Evolutionary conservation across 2,329 filamentous ascomycete species (phyloP), one percentile per base, ranked within the genome.

Genomic region (Laburnicola sp.): DNA sequence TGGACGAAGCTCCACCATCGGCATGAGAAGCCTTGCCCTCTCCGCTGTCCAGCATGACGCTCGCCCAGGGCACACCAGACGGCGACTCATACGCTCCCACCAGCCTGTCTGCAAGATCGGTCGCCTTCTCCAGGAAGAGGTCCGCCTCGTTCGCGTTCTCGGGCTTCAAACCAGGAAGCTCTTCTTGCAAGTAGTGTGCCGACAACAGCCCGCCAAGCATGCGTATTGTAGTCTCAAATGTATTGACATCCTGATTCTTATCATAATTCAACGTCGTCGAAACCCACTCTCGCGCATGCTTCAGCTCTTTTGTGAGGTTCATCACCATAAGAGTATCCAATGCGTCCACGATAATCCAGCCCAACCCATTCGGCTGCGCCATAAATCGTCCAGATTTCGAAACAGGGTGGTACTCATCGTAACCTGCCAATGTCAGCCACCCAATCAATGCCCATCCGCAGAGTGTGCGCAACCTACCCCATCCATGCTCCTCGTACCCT

Each of bases 311-410:
- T 10, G 93, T 97, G 58, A 96, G 80, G 72, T 97, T 97, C 94
- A 99, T 99, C 54, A 99, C 80, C 77, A 99, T 99, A 81, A 97
- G 83, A 0, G 94, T 99, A 73, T 99, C 94, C 57, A 99, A 78
- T 9, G 93, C 86, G 75, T 99, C 94, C 50, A 99, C 87, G 56
- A 99, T 97, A 66, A 97, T 97, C 94, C 95, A 99, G 27, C 94
- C 94, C 74, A 99, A 81, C 25, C 93, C 94, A 56, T 90, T 86
- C 3, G 87, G 69, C 41, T 73, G 82, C 5, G 91, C 86, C 93
- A 99, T 97, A 64, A 94, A 86, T 45, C 80, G 80, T 43, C 91
- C 89, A 16, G 77, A 84, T 70, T 94, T 94, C 4, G 88, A 85
- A 26, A 93, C 76, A 1, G 94, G 94, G 63, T 90, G 85, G 70